Conservation (phyloP, 805 yeast genomes). For the Wickerhamiella galacta region DNA sequence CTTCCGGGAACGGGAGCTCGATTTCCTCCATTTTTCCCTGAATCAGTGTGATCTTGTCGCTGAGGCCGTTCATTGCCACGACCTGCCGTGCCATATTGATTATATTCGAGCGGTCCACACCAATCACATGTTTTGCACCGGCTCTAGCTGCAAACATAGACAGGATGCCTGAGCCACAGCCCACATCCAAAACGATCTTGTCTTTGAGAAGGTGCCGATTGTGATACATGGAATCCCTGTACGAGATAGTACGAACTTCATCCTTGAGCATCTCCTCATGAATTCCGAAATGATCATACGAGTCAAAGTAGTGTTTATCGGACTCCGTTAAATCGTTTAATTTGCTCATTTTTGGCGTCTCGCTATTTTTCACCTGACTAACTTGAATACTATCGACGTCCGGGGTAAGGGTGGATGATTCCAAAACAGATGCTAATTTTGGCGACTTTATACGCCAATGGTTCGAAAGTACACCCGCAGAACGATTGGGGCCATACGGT, state of each 20-base stretch:
- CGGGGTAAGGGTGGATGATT: no score
- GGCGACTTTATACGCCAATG: no score
- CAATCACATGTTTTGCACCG: constrained; percentile 97
- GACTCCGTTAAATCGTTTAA: constrained; percentile 25
- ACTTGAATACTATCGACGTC: no score
- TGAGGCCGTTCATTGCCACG: constrained; percentile 64
- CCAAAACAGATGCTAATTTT: no score
- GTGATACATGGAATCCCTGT: constrained; percentile 81
- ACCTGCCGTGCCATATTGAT: constrained; percentile 92
- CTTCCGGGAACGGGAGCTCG: constrained; percentile 61
- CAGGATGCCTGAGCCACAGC: constrained; percentile 96
- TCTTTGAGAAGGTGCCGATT: constrained; percentile 81
- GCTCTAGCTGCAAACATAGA: constrained; percentile 97
- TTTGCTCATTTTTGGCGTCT: no score
- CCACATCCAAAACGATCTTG: constrained; percentile 90
- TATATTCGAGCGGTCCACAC: constrained; percentile 93
- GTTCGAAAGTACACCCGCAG: no score
- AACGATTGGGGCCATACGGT: no score
- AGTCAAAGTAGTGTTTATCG: constrained; percentile 88
- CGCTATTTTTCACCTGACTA: no score
- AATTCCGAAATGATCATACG: constrained; percentile 93
- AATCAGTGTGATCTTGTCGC: constrained; percentile 70
- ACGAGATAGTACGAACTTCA: constrained; percentile 76
- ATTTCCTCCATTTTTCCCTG: constrained; percentile 94
- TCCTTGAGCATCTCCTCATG: constrained; percentile 99